A percentile compares a stretch with the other conserved stretches of the same genome.
Conservation (phyloP, 2,329 filamentous ascomycete species). For the Ceratocystis albifundus region DNA sequence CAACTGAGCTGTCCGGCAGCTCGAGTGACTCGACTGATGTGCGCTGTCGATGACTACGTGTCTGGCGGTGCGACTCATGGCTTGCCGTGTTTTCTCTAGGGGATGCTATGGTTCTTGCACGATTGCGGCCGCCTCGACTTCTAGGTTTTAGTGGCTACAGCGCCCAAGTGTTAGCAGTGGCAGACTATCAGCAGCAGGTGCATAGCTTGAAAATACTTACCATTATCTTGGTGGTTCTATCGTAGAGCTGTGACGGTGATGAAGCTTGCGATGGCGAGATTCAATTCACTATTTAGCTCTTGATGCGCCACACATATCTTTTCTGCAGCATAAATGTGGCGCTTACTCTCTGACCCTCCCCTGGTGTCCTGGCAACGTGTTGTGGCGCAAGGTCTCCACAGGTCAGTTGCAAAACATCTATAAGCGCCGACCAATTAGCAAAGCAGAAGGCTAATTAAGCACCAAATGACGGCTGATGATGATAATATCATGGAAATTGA, state of each 20-base stretch:
- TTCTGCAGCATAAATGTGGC: background rate
- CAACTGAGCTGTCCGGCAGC: background rate
- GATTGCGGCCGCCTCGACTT: background rate
- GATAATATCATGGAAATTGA: slow-evolving; percentile 16
- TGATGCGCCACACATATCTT: slow-evolving; percentile 1
- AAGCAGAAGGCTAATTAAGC: background rate
- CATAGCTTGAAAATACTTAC: background rate
- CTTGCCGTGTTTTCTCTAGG: background rate
- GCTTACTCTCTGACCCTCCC: too few species aligned
- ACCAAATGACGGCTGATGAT: background rate
- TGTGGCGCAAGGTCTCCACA: slow-evolving; percentile 12
- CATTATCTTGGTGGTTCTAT: background rate
- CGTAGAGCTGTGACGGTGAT: background rate
- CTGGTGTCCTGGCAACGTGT: slow-evolving; percentile 7
- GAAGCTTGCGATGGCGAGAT: background rate
- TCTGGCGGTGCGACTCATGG: background rate
- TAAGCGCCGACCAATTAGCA: background rate
- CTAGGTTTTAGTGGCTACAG: background rate
- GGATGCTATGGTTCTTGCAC: background rate
- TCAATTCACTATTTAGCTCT: background rate
- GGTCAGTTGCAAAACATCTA: background rate
- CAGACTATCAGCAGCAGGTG: too few species aligned
- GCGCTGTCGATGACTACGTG: slow-evolving; percentile 2
- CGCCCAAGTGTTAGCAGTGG: background rate
- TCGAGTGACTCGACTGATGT: background rate